A percentile compares a stretch with the other conserved stretches of the same genome.
phyloP scores from a whole-genome alignment of 2,329 filamentous ascomycete genomes.

The Xylaria sp. region DNA sequence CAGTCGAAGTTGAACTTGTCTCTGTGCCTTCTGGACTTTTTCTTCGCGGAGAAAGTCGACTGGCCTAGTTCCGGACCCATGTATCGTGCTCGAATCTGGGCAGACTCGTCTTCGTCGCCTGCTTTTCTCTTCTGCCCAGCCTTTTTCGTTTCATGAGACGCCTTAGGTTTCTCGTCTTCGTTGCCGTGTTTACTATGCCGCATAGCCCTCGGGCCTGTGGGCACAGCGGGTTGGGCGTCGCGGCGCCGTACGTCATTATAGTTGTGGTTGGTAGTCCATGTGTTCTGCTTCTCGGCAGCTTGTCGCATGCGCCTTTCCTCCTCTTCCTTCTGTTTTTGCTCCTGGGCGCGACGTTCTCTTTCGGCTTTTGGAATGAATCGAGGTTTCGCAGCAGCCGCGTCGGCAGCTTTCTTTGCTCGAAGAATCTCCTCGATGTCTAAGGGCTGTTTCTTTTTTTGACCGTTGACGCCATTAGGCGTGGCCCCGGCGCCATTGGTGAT shows the following conservation, averaged over 20 bases:
- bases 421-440: conserved; percentile 88
- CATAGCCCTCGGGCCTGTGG: conserved; percentile 79
- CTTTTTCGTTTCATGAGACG: conserved; percentile 37
- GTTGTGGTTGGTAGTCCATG: conserved; percentile 42
- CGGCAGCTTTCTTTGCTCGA: conserved; percentile 85
- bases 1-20: conserved; percentile 99
- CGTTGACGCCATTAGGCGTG: conserved; percentile 29
- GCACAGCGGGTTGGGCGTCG: conserved; percentile 56
- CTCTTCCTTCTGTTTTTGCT: conserved; percentile 77
- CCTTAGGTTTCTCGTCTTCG: conserved; percentile 55
- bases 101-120: conserved; percentile 74
- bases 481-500: conserved; percentile 32
- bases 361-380: conserved; percentile 83
- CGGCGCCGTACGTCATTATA: conserved; percentile 42
- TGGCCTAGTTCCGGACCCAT: conserved; percentile 90
- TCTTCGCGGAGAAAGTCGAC: conserved; percentile 89
- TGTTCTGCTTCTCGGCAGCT: conserved; percentile 50
- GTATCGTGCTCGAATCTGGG: conserved; percentile 82
- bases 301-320: conserved; percentile 55
- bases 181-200: conserved; percentile 56
- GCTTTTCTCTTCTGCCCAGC: conserved; percentile 45
- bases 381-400: conserved; percentile 86
- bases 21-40: conserved; percentile 91
- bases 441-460: conserved; percentile 56
- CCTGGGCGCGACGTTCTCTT: conserved; percentile 75